Percentiles rank a stretch among this genome's conserved stretches.
Evolutionary conservation across 139 green algal species (phyloP).

Genomic region (Closterium sp.): DNA sequence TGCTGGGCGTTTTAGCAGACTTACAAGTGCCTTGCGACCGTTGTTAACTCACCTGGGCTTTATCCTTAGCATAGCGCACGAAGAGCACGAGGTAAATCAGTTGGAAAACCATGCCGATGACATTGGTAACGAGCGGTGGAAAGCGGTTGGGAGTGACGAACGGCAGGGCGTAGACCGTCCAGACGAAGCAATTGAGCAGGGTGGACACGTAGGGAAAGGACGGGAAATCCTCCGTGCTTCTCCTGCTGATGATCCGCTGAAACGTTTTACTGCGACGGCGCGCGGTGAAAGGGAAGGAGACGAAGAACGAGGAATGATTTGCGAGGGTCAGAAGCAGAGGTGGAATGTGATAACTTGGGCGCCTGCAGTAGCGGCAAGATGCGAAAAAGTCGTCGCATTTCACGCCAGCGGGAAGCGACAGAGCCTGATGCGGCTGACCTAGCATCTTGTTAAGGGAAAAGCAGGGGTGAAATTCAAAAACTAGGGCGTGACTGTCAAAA

Average conservation of each 20-base stretch:
- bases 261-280: constrained; percentile 23
- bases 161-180: constrained; percentile 39
- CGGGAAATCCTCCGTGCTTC: constrained; percentile 30
- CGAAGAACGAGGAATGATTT: not conserved
- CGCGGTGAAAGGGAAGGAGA: not conserved
- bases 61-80: constrained; percentile 17
- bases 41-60: not conserved
- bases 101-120: constrained; percentile 27
- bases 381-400: no score
- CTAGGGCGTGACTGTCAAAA: no score
- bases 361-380: no score
- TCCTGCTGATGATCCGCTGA: not conserved
- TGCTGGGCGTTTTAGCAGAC: not conserved
- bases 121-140: constrained; percentile 32
- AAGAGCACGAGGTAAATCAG: constrained; percentile 21
- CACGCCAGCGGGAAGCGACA: no score
- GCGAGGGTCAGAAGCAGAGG: no score
- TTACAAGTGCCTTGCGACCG: not conserved
- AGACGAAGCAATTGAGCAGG: constrained; percentile 35
- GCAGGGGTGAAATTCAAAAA: no score
- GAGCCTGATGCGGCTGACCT: no score
- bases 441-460: no score
- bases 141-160: constrained; percentile 32
- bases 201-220: constrained; percentile 32
- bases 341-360: no score